phyloP scores from a whole-genome alignment of 139 green algal species.

The Chlorella sorokiniana region DNA sequence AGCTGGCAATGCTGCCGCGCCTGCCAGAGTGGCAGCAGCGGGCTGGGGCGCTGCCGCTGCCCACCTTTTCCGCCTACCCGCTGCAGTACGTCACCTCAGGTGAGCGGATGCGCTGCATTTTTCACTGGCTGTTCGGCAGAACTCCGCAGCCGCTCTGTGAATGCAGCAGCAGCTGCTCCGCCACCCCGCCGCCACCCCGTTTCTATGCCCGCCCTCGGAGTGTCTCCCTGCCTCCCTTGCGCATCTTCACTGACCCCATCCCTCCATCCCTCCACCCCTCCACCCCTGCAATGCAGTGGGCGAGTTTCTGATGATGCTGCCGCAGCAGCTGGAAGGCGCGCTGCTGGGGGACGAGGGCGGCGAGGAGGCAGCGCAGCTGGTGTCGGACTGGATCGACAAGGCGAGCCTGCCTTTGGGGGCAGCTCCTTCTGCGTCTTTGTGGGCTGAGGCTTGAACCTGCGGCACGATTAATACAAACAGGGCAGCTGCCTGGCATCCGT shows the following conservation, averaged over 20 bases:
- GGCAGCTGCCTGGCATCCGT: too few relatives aligned
- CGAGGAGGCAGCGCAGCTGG: slow-evolving; percentile 61
- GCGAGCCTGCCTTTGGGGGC: slow-evolving; percentile 3
- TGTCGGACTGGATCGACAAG: slow-evolving; percentile 84
- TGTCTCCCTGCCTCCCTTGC: too few relatives aligned
- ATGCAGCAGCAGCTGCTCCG: not conserved
- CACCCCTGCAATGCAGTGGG: slow-evolving; percentile 47
- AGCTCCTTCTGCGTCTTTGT: not conserved
- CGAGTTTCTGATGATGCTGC: slow-evolving; percentile 93
- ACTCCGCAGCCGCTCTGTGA: not conserved
- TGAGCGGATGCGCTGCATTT: too few relatives aligned
- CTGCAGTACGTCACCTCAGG: slow-evolving; percentile 70
- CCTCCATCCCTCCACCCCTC: not conserved
- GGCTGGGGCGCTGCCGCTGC: slow-evolving; percentile 61
- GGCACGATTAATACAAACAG: too few relatives aligned
- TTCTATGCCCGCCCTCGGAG: not conserved
- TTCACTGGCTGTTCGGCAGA: too few relatives aligned
- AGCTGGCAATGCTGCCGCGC: slow-evolving; percentile 20
- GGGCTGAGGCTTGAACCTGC: not conserved
- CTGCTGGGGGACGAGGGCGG: slow-evolving; percentile 47
- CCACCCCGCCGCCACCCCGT: too few relatives aligned
- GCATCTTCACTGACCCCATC: not conserved
- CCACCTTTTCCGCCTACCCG: slow-evolving; percentile 87
- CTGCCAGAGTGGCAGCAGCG: slow-evolving; percentile 35
- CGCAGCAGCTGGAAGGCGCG: slow-evolving; percentile 80